phyloP scores from a whole-genome alignment of 257 asterid species.

The Craterostigma plantagineum region DNA sequence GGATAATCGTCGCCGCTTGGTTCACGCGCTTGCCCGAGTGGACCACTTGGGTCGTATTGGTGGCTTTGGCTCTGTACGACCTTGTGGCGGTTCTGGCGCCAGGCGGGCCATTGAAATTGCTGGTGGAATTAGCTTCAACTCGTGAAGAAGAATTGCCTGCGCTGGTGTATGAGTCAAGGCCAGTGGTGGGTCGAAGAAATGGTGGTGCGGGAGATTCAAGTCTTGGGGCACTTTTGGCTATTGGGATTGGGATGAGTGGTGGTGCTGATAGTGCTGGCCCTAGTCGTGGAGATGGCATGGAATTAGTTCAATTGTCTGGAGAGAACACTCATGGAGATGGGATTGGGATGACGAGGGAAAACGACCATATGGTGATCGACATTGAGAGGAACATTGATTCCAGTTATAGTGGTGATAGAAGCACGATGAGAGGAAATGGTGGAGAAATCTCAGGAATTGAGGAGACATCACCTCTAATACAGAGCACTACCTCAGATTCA shows the following conservation, averaged over 20 bases:
- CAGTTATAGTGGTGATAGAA: no score
- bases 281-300: no score
- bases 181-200: constrained; percentile 25
- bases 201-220: constrained; percentile 25
- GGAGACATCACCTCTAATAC: no score
- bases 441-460: no score
- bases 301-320: no score
- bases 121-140: constrained; percentile 80
- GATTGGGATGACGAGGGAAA: no score
- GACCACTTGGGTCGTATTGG: constrained; percentile 88
- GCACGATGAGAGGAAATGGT: no score
- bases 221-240: constrained; percentile 33
- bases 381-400: no score
- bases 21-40: constrained; percentile 82
- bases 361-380: no score
- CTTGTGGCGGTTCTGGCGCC: constrained; percentile 82
- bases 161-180: constrained; percentile 76
- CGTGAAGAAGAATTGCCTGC: constrained; percentile 89
- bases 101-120: constrained; percentile 78
- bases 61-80: constrained; percentile 79
- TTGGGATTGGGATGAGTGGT: constrained; percentile 25
- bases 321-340: no score
- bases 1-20: constrained; percentile 86
- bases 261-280: constrained; percentile 8
- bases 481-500: no score